Base-by-base conservation (phyloP, 495 filamentous ascomycete species). In the Neurospora tetraspora region DNA sequence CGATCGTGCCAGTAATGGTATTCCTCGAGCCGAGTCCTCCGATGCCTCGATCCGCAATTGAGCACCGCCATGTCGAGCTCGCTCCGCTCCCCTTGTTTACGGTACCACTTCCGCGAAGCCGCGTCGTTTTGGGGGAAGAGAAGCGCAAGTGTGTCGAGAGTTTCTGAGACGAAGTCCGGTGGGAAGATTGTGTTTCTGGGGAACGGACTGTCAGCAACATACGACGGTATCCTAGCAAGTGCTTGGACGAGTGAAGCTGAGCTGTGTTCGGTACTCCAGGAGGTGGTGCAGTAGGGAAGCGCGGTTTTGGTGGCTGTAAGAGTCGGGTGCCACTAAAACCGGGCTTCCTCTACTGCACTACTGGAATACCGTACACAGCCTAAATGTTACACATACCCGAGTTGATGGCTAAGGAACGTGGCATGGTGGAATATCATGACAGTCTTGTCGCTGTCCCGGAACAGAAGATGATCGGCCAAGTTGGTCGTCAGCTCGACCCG, bases 1-100 rank as follows among this genome's bases (percentile, higher is more conserved):
- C 86, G 78, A 73, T 90, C 84, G 27, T 79, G 79, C 86, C 88
- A 88, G 74, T 80, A 87, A 0, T 72, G 36, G 69, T 85, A 89
- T 5, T 82, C 76, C 9, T 85, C 81, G 18, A 89, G 27, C 42
- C 45, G 70, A 61, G 53, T 61, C 12, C 31, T 61, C 5, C 12
- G 53, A 31, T 61, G 53, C 12, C 53, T 5, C 6, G 23, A 61
- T 61, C 6, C 6, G 23, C 23, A 31, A 4, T 61, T 31, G 23
- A 61, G 53, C 5, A 61, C 23, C 53, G 14, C 12, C 53, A 8
- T 31, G 0, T 61, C 23, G 23, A 16, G 12, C 53, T 16, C 12
- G 23, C 12, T 2, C 2, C 12, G 53, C 0, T 31, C 23, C 53
- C 23, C 53, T 31, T 61, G 53, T 2, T 61, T 31, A 11, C 53